phyloP scores from a whole-genome alignment of 306 rosid species.

The Notholithocarpus densiflorus region DNA sequence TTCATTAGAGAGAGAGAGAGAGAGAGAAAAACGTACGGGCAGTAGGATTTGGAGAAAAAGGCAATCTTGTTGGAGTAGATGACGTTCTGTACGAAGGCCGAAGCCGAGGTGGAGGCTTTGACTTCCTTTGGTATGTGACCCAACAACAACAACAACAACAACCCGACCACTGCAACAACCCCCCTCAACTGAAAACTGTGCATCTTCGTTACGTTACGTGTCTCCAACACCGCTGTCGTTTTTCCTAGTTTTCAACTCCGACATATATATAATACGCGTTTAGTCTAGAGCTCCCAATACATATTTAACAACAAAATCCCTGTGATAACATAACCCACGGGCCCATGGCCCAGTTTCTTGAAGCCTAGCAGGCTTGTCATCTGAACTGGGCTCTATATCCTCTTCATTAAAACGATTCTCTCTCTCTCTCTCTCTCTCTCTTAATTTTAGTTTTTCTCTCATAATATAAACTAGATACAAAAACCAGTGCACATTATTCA shows the following conservation, averaged over 20 bases:
- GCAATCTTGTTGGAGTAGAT: constrained; percentile 79
- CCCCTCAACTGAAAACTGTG: constrained; percentile 4
- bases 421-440: no score
- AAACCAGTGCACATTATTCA: no score
- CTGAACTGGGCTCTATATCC: no score
- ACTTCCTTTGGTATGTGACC: constrained; percentile 19
- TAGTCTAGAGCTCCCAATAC: no score
- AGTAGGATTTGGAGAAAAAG: constrained; percentile 87
- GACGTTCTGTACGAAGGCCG: constrained; percentile 78
- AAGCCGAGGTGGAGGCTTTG: constrained; percentile 50
- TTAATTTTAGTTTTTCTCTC: no score
- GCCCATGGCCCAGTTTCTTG: no score
- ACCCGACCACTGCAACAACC: constrained; percentile 10
- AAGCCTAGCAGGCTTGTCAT: no score
- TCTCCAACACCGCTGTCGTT: background rate
- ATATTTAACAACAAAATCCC: no score
- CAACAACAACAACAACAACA: constrained; percentile 15
- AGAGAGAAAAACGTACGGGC: constrained; percentile 51
- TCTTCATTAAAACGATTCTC: no score
- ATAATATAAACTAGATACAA: no score
- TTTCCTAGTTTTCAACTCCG: background rate
- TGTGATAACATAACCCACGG: no score
- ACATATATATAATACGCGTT: background rate
- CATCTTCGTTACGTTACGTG: constrained; percentile 12
- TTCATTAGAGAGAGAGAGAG: background rate